phyloP scores from a whole-genome alignment of 108 stramenopile genomes.

The Aurantiochytrium sp. region DNA sequence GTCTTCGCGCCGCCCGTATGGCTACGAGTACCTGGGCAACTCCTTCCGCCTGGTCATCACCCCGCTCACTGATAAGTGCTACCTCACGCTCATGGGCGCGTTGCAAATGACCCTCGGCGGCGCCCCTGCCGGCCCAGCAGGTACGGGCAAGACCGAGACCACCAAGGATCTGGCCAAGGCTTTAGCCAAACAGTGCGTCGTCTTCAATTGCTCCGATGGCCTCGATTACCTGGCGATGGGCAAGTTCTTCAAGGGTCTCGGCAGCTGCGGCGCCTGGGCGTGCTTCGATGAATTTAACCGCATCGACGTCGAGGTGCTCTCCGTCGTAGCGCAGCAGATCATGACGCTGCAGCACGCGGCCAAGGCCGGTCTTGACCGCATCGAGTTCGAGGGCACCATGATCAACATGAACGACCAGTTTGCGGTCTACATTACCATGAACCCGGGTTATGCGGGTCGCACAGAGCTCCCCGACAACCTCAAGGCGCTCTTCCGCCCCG shows the following conservation, averaged over 20 bases:
- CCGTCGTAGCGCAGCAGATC: constrained; percentile 67
- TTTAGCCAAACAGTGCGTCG: constrained; percentile 66
- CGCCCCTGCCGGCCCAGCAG: constrained; percentile 66
- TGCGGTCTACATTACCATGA: constrained; percentile 69
- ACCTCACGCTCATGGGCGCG: constrained; percentile 70
- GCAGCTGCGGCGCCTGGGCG: constrained; percentile 66
- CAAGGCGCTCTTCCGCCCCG: constrained; percentile 63
- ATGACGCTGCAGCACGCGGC: constrained; percentile 62
- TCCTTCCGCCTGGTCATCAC: constrained; percentile 65
- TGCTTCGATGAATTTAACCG: constrained; percentile 76
- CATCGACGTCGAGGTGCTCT: constrained; percentile 69
- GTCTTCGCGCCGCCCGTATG: constrained; percentile 57
- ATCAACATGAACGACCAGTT: constrained; percentile 52
- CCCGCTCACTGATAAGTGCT: constrained; percentile 65
- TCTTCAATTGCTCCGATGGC: constrained; percentile 70
- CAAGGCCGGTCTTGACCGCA: constrained; percentile 14
- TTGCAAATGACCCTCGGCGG: constrained; percentile 64
- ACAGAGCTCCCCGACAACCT: constrained; percentile 50
- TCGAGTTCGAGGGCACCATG: constrained; percentile 55
- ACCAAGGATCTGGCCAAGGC: constrained; percentile 65
- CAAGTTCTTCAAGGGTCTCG: constrained; percentile 68
- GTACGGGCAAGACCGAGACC: constrained; percentile 67
- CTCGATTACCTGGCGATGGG: constrained; percentile 69
- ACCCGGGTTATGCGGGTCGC: constrained; percentile 66
- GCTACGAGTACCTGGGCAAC: constrained; percentile 69